Conservation (phyloP, 257 asterid species). For the Fraxinus excelsior region DNA sequence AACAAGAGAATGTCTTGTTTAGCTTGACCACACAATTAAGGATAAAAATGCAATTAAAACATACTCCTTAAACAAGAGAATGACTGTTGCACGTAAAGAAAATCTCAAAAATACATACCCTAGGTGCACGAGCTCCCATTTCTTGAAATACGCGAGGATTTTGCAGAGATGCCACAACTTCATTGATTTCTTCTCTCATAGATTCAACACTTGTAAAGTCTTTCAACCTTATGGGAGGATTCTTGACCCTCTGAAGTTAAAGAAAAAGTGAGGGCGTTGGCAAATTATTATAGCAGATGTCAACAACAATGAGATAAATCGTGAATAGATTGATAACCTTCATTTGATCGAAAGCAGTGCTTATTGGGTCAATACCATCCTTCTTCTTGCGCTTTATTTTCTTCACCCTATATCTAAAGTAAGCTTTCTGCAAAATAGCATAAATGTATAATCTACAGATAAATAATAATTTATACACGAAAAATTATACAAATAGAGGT, state of each 20-base stretch:
- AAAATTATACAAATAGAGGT: slow-evolving; percentile 12
- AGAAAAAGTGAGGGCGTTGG: slow-evolving; percentile 25
- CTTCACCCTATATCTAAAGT: slow-evolving; percentile 45
- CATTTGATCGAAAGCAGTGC: slow-evolving; percentile 95
- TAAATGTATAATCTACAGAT: slow-evolving; percentile 21
- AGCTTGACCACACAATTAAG: slow-evolving; percentile 19
- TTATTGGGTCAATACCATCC: slow-evolving; percentile 88
- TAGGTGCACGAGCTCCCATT: slow-evolving; percentile 99
- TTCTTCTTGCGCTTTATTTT: slow-evolving; percentile 54
- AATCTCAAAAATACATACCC: slow-evolving; percentile 57
- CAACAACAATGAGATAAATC: slow-evolving; percentile 12
- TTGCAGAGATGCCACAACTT: slow-evolving; percentile 90
- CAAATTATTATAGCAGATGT: slow-evolving; percentile 25
- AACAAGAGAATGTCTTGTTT: neutral
- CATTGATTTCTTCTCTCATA: slow-evolving; percentile 92
- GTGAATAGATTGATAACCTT: slow-evolving; percentile 54
- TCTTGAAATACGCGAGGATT: slow-evolving; percentile 92
- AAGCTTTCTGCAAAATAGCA: slow-evolving; percentile 66
- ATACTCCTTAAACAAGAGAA: slow-evolving; percentile 16
- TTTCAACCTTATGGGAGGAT: slow-evolving; percentile 84
- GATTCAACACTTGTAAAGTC: slow-evolving; percentile 96
- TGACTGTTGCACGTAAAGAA: slow-evolving; percentile 11
- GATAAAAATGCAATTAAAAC: slow-evolving; percentile 1
- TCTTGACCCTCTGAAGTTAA: slow-evolving; percentile 75
- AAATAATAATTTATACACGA: neutral